Base-by-base conservation (phyloP, 2,329 filamentous ascomycete species). In the Colletotrichum liaoningense region DNA sequence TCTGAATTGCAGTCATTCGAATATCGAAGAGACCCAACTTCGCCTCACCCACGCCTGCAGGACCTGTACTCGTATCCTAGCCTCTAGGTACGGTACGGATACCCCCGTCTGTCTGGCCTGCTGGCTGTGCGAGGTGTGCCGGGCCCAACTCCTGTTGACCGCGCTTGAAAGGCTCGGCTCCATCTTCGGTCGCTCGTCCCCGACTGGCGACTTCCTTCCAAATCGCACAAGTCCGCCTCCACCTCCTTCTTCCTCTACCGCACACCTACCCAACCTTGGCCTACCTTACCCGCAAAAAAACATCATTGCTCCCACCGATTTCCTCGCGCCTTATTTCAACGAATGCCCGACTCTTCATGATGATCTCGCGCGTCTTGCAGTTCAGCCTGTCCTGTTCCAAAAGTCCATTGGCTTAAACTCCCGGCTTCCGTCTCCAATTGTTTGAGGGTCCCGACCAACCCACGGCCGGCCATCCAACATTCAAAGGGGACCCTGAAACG, bases 331-430 rank as follows among this genome's bases (percentile, higher is more conserved):
- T 67, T 66, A 65, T 62, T 71, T 56, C 56, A 73, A 62, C 71
- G 62, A 67, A 73, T 70, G 67, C 62, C 35, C 60, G 56, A 62
- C 57, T 67, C 24, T 73, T 68, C 72, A 74, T 75, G 58, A 75
- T 75, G 74, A 72, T 59, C 59, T 71, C 26, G 67, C 56, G 38
- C 49, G 59, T 63, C 56, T 71, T 69, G 62, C 71, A 71, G 46
- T 16, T 55, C 69, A 74, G 68, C 52, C 57, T 68, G 72, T 74
- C 56, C 55, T 60, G 60, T 72, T 56, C 56, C 67, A 56, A 67
- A 72, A 67, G 59, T 68, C 67, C 72, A 72, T 74, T 68, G 72
- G 74, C 72, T 66, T 74, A 72, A 74, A 74, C 55, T 73, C 63
- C 66, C 57, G 63, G 71, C 38, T 59, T 73, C 22, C 58, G 56